A percentile compares a stretch with the other conserved stretches of the same genome.
Conservation (phyloP, 176 grass and related monocot species). For the Aegilops sharonensis region DNA sequence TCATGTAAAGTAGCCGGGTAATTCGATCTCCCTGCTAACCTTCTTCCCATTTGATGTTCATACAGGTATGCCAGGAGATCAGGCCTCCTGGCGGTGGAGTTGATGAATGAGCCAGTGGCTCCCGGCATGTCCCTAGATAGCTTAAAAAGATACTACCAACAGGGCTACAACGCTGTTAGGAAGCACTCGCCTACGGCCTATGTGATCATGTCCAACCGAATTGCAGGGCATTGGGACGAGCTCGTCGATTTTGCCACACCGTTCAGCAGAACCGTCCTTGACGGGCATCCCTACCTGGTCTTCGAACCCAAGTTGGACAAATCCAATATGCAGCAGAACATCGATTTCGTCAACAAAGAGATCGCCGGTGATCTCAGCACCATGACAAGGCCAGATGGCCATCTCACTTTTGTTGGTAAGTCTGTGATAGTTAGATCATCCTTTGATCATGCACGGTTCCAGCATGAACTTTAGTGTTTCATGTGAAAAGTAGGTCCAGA, state of each 20-base stretch:
- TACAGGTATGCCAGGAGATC: too few relatives aligned
- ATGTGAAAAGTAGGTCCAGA: neutral
- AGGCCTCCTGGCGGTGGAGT: too few relatives aligned
- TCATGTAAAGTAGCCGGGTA: too few relatives aligned
- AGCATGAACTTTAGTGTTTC: neutral
- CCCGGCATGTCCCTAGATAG: too few relatives aligned
- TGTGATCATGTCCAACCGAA: neutral
- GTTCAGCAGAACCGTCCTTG: constrained; percentile 38
- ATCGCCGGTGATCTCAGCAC: constrained; percentile 12
- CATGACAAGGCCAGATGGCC: constrained; percentile 38
- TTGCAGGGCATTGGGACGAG: neutral
- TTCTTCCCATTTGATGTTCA: too few relatives aligned
- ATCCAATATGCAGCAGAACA: constrained; percentile 57
- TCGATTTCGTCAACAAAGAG: constrained; percentile 41
- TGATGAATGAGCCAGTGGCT: too few relatives aligned
- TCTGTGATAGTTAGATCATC: neutral
- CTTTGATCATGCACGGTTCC: neutral
- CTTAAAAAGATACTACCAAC: too few relatives aligned
- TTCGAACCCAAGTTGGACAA: constrained; percentile 16
- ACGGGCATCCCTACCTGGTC: constrained; percentile 68
- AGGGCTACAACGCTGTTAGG: too few relatives aligned
- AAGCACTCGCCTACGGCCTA: too few relatives aligned
- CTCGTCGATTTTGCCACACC: constrained; percentile 40
- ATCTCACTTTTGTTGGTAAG: constrained; percentile 54
- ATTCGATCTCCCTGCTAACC: too few relatives aligned